These are phyloP conservation scores for Pleurotus ostreatus DNA, from an alignment of 768 basidiomycete genomes.

Conservation along the genomic window DNA sequence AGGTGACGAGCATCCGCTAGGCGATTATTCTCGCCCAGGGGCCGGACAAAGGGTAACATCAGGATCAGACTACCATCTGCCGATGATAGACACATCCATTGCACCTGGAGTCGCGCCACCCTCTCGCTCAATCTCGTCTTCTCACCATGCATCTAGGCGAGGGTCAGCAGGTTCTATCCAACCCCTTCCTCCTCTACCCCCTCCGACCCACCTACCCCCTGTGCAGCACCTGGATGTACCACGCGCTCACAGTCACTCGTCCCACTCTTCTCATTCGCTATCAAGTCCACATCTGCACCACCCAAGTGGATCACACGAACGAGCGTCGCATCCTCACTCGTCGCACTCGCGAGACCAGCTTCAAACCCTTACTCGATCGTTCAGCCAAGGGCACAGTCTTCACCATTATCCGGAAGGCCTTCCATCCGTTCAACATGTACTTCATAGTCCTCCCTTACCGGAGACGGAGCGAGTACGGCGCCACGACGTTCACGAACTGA, in stretches of 20 bases:
- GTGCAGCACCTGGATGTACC: constrained; percentile 30
- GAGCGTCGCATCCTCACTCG: constrained; percentile 46
- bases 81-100: constrained; percentile 45
- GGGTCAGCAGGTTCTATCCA: constrained; percentile 36
- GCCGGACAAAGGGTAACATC: constrained; percentile 42
- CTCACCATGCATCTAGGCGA: constrained; percentile 39
- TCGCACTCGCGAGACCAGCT: constrained; percentile 46
- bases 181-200: constrained; percentile 36
- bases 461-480: constrained; percentile 46
- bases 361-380: constrained; percentile 34
- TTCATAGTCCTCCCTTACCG: constrained; percentile 48
- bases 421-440: constrained; percentile 38
- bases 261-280: constrained; percentile 31
- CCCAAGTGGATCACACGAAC: constrained; percentile 37
- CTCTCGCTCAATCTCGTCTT: constrained; percentile 31
- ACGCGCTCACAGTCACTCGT: constrained; percentile 34
- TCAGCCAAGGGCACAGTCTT: constrained; percentile 30
- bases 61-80: constrained; percentile 46
- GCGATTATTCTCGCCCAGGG: constrained; percentile 48
- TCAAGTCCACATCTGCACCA: constrained; percentile 41
- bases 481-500: constrained; percentile 41
- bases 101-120: constrained; percentile 34
- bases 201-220: constrained; percentile 43
- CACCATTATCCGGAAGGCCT: constrained; percentile 46
- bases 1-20: constrained; percentile 36